A percentile compares a stretch with the other conserved stretches of the same genome.
Evolutionary conservation across 208 protist genomes (phyloP).

Genomic region (Porcisia deanei): DNA sequence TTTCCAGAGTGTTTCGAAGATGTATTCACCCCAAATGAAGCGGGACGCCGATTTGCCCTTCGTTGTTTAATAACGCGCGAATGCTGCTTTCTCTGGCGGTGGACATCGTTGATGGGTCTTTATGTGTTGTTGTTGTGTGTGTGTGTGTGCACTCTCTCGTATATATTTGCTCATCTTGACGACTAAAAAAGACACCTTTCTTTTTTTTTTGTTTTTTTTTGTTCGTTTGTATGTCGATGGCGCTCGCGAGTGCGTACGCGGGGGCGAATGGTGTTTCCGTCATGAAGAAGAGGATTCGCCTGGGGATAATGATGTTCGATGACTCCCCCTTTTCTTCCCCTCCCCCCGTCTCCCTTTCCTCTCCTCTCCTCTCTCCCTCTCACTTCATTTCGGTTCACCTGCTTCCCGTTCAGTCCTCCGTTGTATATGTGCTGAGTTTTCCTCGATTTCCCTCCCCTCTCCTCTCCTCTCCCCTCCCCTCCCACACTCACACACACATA

Average conservation of each 20-base stretch:
- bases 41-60: slow-evolving; percentile 37
- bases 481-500: not conserved
- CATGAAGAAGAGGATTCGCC: too few relatives aligned
- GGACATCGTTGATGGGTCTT: not conserved
- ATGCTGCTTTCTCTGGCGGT: not conserved
- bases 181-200: too few relatives aligned
- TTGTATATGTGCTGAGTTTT: too few relatives aligned
- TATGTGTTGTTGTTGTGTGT: too few relatives aligned
- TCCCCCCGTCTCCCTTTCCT: not conserved
- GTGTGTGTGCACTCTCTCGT: too few relatives aligned
- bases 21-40: slow-evolving; percentile 39
- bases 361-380: not conserved
- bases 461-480: not conserved
- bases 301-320: not conserved
- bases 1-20: slow-evolving; percentile 47
- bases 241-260: too few relatives aligned
- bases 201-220: too few relatives aligned
- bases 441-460: not conserved
- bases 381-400: not conserved
- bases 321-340: not conserved
- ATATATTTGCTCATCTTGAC: too few relatives aligned
- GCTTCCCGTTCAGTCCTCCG: too few relatives aligned
- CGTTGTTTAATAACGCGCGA: not conserved
- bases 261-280: too few relatives aligned
- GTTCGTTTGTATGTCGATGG: too few relatives aligned